Conservation (phyloP, 1,284 basidiomycete genomes). For the Malassezia furfur region DNA sequence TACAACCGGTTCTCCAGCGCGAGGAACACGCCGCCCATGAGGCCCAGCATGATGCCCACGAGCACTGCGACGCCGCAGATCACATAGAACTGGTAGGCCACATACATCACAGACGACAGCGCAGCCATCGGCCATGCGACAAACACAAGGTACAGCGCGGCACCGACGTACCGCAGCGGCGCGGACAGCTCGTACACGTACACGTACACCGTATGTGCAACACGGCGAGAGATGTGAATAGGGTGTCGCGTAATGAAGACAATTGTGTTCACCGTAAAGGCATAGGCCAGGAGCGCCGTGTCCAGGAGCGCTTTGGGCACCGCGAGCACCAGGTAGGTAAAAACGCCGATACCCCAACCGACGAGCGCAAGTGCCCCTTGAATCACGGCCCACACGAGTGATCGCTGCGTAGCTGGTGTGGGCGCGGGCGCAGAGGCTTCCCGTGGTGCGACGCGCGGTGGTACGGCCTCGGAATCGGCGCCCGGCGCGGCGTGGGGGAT, state of each 20-base stretch:
- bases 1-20: constrained; percentile 9
- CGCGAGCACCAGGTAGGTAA: background rate
- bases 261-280: background rate
- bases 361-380: background rate
- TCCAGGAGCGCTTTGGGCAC: background rate
- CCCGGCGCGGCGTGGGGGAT: no score
- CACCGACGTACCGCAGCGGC: background rate
- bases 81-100: constrained; percentile 6
- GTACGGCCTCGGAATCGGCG: no score
- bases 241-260: background rate
- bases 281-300: background rate
- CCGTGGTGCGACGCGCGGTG: no score
- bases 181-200: background rate
- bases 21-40: background rate
- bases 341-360: background rate
- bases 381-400: no score
- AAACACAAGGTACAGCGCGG: background rate
- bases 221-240: background rate
- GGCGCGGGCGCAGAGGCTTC: no score
- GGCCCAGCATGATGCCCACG: constrained; percentile 3
- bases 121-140: constrained; percentile 7
- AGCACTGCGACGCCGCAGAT: constrained; percentile 8
- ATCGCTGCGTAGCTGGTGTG: no score
- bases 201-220: background rate
- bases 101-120: background rate